Percentiles rank a stretch among this genome's conserved stretches.
These are phyloP conservation scores for Metarhizium guizhouense DNA, from an alignment of 2,329 filamentous ascomycete species.

Conservation along the genomic window DNA sequence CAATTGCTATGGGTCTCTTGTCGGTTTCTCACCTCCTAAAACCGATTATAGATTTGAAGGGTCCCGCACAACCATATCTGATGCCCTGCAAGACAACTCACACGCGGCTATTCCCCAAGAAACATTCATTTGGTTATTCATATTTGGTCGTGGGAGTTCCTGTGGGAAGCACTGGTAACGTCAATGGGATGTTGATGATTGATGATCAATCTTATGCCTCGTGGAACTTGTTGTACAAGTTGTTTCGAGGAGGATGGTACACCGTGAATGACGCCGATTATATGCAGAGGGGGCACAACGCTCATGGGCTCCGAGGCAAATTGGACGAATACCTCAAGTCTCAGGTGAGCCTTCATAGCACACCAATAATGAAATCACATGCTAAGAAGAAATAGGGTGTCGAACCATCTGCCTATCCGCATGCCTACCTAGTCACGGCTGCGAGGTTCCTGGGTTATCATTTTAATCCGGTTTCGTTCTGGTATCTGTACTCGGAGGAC, in stretches of 20 bases:
- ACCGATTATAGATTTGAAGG: constrained; percentile 1
- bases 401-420: constrained; percentile 51
- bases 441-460: constrained; percentile 60
- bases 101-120: constrained; percentile 55
- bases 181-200: constrained; percentile 47
- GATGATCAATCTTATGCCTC: constrained; percentile 9
- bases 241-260: constrained; percentile 37
- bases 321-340: constrained; percentile 48
- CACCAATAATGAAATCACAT: constrained; percentile 6
- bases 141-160: constrained; percentile 63
- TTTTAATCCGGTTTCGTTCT: constrained; percentile 71
- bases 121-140: constrained; percentile 60
- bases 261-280: constrained; percentile 52
- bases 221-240: constrained; percentile 1
- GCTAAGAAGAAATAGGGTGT: constrained; percentile 35
- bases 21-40: background rate
- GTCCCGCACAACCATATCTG: constrained; percentile 35
- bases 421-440: constrained; percentile 64
- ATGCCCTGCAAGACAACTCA: constrained; percentile 60
- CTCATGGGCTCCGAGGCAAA: constrained; percentile 53
- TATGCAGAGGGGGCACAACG: constrained; percentile 42
- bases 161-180: constrained; percentile 48
- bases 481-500: constrained; percentile 61
- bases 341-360: constrained; percentile 34
- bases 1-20: background rate